Percentiles rank a stretch among this genome's conserved stretches.
Conservation (phyloP, 1,139 yeast species). For the Sugiyamaella neomexicana region DNA sequence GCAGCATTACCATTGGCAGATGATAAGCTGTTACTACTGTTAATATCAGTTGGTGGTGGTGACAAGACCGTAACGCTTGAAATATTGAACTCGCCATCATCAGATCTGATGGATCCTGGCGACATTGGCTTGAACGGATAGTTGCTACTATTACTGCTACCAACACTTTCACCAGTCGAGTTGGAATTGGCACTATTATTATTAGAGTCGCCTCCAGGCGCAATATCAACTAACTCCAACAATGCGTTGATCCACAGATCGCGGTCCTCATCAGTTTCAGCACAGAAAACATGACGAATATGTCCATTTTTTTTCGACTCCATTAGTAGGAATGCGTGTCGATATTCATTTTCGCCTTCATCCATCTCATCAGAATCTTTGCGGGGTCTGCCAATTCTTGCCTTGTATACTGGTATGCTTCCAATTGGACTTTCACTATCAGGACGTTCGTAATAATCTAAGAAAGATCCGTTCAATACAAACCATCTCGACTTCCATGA, state of each 20-base stretch:
- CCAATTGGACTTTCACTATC: constrained; percentile 58
- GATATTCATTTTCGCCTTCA: constrained; percentile 52
- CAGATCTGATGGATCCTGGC: constrained; percentile 7
- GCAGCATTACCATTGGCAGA: neutral
- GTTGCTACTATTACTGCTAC: constrained; percentile 3
- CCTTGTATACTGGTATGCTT: constrained; percentile 54
- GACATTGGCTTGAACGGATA: constrained; percentile 25
- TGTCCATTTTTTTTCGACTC: constrained; percentile 60
- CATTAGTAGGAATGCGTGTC: constrained; percentile 73
- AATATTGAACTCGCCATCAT: constrained; percentile 15
- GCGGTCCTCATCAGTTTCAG: constrained; percentile 78
- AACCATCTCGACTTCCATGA: constrained; percentile 79
- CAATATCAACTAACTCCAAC: constrained; percentile 45
- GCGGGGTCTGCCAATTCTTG: constrained; percentile 63
- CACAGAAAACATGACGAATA: constrained; percentile 72
- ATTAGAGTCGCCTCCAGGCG: neutral
- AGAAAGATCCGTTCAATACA: constrained; percentile 61
- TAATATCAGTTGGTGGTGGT: constrained; percentile 8
- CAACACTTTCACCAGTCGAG: constrained; percentile 8
- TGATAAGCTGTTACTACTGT: neutral
- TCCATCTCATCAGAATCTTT: constrained; percentile 49
- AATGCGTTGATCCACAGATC: constrained; percentile 73
- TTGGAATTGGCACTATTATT: neutral
- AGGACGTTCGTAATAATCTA: constrained; percentile 62
- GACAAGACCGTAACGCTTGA: constrained; percentile 24